phyloP scores from a whole-genome alignment of 1,284 basidiomycete species.

The Microbotryomycetes sp. region DNA sequence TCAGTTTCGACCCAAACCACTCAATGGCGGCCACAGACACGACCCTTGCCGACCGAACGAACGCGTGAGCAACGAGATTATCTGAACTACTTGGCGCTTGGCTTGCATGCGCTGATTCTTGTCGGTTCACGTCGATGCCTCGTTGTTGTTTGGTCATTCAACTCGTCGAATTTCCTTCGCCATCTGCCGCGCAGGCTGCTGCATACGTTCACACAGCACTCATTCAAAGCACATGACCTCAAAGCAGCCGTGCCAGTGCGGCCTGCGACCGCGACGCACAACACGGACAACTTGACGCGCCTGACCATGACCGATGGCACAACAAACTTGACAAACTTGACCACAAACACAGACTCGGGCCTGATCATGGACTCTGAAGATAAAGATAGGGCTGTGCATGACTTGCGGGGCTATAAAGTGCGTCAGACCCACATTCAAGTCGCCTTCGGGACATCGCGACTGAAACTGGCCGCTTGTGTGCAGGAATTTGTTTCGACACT shows the following conservation, averaged over 20 bases:
- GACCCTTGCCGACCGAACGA: too few relatives aligned
- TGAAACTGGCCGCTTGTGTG: too few relatives aligned
- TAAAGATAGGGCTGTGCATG: conserved; percentile 9
- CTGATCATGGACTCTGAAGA: conserved; percentile 22
- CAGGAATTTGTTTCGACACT: conserved; percentile 28
- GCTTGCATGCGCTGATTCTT: too few relatives aligned
- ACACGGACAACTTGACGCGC: conserved; percentile 17
- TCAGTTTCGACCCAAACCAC: too few relatives aligned
- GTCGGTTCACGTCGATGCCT: too few relatives aligned
- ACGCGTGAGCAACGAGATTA: too few relatives aligned
- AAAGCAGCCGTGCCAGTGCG: conserved; percentile 8
- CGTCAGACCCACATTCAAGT: not conserved
- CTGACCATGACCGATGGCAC: conserved; percentile 11
- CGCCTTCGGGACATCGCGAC: not conserved
- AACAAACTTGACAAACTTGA: conserved; percentile 6
- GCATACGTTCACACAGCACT: conserved; percentile 1
- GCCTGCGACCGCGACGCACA: not conserved
- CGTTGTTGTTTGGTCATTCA: too few relatives aligned
- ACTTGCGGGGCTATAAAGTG: conserved; percentile 28
- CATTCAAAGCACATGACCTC: conserved; percentile 13
- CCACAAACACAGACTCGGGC: conserved; percentile 14
- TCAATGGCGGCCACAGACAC: too few relatives aligned
- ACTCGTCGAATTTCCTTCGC: too few relatives aligned
- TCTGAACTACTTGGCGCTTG: too few relatives aligned
- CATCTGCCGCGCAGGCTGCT: too few relatives aligned